Base-by-base conservation (phyloP, 495 filamentous ascomycete species). In the Tirmania nivea region DNA sequence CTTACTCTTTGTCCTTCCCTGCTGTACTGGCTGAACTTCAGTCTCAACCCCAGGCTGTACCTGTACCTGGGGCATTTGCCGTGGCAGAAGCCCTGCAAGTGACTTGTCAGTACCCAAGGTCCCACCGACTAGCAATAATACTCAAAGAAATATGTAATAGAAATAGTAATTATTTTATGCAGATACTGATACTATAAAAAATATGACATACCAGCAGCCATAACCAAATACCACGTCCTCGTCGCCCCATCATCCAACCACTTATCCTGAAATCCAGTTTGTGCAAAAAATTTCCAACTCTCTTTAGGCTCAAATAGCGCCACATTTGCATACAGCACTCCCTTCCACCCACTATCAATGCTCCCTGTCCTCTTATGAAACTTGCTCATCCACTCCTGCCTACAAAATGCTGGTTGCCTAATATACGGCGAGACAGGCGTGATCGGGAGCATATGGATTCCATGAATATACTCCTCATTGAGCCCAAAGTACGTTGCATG, bases 371-470 rank as follows among this genome's bases (percentile, higher is more conserved):
- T 49, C n/a, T 50, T 49, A 12, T 35, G 11, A n/a, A 92, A 93
- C 58, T 81, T 84, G 14, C 71, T 72, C 42, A 80, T 68, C 88
- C 88, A 95, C 66, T 95, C 89, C 67, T 94, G 72, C 21, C 62
- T 63, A 4, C 93, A 83, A 59, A 94, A 95, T 0, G 67, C 68
- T 14, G 60, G 59, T 2, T 70, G 70, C 19, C 89, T 77, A 2
- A 78, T 80, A 52, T 80, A 76, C 25, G 78, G 67, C 0, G 77
- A 79, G 54, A 71, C 73, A 0, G 89, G 86, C 34, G 84, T 73
- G 35, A 94, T 71, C 2, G 89, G 89, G 36, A 94, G 68, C 86
- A 96, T 96, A 69, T 96, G 88, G 53, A 95, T 94, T 52, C 81
- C 89, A 66, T 96, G 79, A 54, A 95, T 77, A 61, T 78, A 92